Evolutionary conservation across 176 grass and related monocot species (phyloP).

Genomic region (Urochloa ruziziensis): DNA sequence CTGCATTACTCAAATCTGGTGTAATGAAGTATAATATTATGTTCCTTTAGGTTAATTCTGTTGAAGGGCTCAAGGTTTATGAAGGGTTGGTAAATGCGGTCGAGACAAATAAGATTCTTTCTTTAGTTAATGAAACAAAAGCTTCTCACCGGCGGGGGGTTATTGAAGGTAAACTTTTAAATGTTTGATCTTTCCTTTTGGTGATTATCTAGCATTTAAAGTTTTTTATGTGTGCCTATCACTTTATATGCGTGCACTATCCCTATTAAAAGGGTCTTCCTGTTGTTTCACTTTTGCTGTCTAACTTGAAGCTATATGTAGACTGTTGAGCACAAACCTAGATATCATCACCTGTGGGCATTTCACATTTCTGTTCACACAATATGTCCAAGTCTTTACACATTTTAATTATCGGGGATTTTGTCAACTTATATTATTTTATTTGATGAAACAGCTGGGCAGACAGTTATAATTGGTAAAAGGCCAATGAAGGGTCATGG

Average conservation of each 20-base stretch:
- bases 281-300: background rate
- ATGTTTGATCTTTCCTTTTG: constrained; percentile 2
- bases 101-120: constrained; percentile 62
- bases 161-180: constrained; percentile 56
- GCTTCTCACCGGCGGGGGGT: constrained; percentile 51
- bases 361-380: constrained; percentile 2
- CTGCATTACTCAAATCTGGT: background rate
- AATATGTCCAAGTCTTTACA: background rate
- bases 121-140: constrained; percentile 78
- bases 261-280: background rate
- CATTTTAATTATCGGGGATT: background rate
- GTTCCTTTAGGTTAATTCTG: constrained; percentile 65
- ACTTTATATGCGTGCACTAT: background rate
- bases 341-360: constrained; percentile 1
- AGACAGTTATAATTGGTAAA: constrained; percentile 71
- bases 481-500: constrained; percentile 91
- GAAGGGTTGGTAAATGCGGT: constrained; percentile 59
- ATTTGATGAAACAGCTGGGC: constrained; percentile 53
- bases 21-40: constrained; percentile 4
- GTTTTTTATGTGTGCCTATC: background rate
- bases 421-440: constrained; percentile 15
- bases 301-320: background rate
- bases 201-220: background rate
- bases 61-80: constrained; percentile 95
- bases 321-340: background rate